Evolutionary conservation across 176 grass and related monocot species (phyloP), one percentile per base, ranked within the genome.

Genomic region (Tillandsia leiboldiana): DNA sequence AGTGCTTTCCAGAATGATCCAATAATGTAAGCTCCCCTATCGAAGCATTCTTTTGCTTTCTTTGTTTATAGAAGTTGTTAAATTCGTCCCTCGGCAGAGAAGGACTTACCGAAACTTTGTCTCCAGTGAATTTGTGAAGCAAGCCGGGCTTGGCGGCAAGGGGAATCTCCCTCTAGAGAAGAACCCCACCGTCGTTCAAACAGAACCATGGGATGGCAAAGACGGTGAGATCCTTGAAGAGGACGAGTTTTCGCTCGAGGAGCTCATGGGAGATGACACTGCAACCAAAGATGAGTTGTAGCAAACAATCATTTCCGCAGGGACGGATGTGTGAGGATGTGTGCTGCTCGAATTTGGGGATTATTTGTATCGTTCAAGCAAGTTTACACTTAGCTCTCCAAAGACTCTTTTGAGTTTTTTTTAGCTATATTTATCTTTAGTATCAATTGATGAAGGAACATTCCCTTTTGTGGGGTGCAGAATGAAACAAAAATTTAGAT

Each of bases 191-290:
- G 53, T 94, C 5, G 72, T 90, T 64, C 11, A 82, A 82, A 78
- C 80, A 0, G 95, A 94, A 64, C 95, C 90, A 77, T 99, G 95
- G 95, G 95, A 99, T 48, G 95, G 95, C 63, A 94, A 99, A 51
- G 90, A 99, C 58, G 95, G 84, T 50, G 90, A 84, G 70, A 64
- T 94, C 57, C 77, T 99, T 15, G 90, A 94, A 74, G 95, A 99
- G 76, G 95, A 99, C 48, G 95, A 99, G 54, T 99, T 99, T 69
- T 99, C 95, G 3, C 95, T 99, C 1, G 90, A 93, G 12, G 95
- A 99, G 33, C 87, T 99, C 66, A 88, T 94, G 95, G 77, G 75
- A 20, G 95, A 90, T 65, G 74, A 64, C 64, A 66, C 77, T 63
- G 4, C 71, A 9, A 58, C 65, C 11, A 99, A 99, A 10, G 90